A percentile compares a stretch with the other conserved stretches of the same genome.
Evolutionary conservation across 1,284 basidiomycete species (phyloP).

Genomic region (Spongispora temasekensis): DNA sequence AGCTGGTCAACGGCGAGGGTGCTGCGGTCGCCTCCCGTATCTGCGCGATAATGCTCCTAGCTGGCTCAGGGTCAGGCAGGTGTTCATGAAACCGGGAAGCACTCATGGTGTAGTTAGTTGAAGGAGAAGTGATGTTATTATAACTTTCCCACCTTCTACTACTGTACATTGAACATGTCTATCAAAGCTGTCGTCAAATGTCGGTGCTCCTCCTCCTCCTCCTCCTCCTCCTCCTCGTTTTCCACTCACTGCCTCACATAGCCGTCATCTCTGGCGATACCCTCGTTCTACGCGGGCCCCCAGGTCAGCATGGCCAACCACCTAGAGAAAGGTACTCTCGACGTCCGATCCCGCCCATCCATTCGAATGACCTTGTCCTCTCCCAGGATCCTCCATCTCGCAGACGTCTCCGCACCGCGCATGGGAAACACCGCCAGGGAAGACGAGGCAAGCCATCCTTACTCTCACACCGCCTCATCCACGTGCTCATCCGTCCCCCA

Average conservation of each 20-base stretch:
- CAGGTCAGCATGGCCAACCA: constrained; percentile 78
- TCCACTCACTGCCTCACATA: constrained; percentile 38
- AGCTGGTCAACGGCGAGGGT: constrained; percentile 31
- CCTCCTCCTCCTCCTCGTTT: neutral
- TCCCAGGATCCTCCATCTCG: constrained; percentile 79
- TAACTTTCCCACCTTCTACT: neutral
- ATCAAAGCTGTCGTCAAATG: constrained; percentile 73
- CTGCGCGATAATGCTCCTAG: constrained; percentile 31
- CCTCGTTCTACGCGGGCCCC: constrained; percentile 76
- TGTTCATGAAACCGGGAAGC: constrained; percentile 36
- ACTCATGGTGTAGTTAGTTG: constrained; percentile 21
- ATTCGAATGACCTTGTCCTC: constrained; percentile 10
- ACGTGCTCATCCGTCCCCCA: constrained; percentile 31
- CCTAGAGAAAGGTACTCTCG: constrained; percentile 89
- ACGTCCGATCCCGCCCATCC: constrained; percentile 18
- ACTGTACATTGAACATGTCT: constrained; percentile 46
- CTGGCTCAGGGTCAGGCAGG: constrained; percentile 20
- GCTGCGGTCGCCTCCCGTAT: constrained; percentile 38
- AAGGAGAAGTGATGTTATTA: constrained; percentile 2
- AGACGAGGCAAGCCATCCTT: constrained; percentile 74
- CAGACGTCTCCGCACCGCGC: constrained; percentile 80
- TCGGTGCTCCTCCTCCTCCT: constrained; percentile 9
- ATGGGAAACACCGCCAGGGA: constrained; percentile 79
- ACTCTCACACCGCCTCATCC: neutral
- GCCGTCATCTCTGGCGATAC: constrained; percentile 90